A percentile compares a stretch with the other conserved stretches of the same genome.
Conservation (phyloP, 2,329 filamentous ascomycete species). For the Akanthomyces muscarius region DNA sequence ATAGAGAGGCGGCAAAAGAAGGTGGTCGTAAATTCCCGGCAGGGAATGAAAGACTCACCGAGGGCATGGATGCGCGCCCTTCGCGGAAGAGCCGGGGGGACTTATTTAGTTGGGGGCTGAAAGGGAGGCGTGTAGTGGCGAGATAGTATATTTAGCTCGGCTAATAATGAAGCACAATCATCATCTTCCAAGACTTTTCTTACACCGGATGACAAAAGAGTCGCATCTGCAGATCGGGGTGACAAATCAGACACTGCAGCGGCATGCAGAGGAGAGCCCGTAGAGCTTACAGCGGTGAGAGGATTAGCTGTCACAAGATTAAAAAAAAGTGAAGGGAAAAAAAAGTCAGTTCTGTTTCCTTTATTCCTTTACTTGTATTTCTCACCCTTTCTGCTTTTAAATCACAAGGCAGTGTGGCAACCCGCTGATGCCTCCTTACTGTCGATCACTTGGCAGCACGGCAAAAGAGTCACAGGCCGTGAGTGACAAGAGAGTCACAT, state of each 20-base stretch:
- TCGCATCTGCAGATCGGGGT: no score
- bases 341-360: no score
- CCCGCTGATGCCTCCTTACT: no score
- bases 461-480: no score
- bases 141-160: neutral
- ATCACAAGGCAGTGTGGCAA: no score
- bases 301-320: no score
- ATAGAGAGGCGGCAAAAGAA: neutral
- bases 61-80: neutral
- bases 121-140: slow-evolving; percentile 9
- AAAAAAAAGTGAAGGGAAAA: no score
- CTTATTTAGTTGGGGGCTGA: slow-evolving; percentile 7
- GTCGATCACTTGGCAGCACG: no score
- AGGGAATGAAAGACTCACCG: neutral
- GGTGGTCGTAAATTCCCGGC: neutral
- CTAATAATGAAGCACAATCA: neutral
- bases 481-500: neutral
- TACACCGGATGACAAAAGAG: neutral
- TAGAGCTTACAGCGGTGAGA: no score
- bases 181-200: slow-evolving; percentile 3
- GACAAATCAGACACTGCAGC: no score
- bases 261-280: no score
- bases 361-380: neutral
- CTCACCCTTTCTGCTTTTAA: no score
- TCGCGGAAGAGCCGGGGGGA: neutral